phyloP scores from a whole-genome alignment of 768 basidiomycete genomes.

The Leccinum truebloodii region DNA sequence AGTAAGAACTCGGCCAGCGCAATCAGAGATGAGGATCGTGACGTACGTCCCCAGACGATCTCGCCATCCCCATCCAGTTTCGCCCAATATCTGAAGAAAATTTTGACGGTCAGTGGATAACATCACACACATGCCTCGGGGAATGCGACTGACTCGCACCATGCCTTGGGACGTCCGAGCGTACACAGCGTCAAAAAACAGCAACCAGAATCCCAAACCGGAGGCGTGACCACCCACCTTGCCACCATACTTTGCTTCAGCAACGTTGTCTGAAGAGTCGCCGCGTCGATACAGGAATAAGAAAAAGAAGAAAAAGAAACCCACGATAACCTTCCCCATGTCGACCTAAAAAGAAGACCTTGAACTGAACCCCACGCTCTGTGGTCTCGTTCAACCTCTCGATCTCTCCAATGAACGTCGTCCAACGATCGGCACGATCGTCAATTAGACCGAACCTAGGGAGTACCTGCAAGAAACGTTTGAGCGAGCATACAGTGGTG shows the following conservation, averaged over 20 bases:
- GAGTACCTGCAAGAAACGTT: slow-evolving; percentile 14
- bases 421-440: slow-evolving; percentile 49
- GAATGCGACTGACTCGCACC: slow-evolving; percentile 54
- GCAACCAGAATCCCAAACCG: neutral
- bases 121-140: neutral
- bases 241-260: slow-evolving; percentile 63
- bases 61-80: slow-evolving; percentile 64
- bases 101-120: neutral
- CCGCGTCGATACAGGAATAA: neutral
- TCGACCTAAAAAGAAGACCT: slow-evolving; percentile 64
- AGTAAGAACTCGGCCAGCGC: neutral
- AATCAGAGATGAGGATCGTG: neutral
- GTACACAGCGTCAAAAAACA: neutral
- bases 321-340: slow-evolving; percentile 62
- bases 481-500: neutral
- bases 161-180: slow-evolving; percentile 36
- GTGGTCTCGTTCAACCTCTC: slow-evolving; percentile 34
- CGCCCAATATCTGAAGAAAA: slow-evolving; percentile 53
- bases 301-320: neutral
- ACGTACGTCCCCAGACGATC: slow-evolving; percentile 73
- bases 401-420: slow-evolving; percentile 41
- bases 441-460: slow-evolving; percentile 40
- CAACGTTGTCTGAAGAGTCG: slow-evolving; percentile 60
- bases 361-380: slow-evolving; percentile 31
- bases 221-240: slow-evolving; percentile 26